Percentiles rank a stretch among this genome's conserved stretches.
phyloP scores from a whole-genome alignment of 495 filamentous ascomycete genomes.

The Penicillium roqueforti region DNA sequence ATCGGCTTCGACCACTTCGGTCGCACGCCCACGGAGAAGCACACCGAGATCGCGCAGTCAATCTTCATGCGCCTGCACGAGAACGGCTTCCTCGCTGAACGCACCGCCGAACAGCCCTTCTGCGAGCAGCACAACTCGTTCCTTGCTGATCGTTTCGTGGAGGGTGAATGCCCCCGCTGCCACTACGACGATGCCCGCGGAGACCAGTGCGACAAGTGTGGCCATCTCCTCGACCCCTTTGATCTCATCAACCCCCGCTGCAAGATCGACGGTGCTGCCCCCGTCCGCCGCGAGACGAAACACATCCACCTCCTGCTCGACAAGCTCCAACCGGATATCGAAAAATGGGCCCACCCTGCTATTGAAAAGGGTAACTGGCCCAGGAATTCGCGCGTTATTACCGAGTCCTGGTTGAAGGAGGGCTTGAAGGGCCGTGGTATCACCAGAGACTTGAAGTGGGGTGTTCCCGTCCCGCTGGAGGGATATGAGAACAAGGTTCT shows the following conservation, averaged over 20 bases:
- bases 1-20: conserved; percentile 84
- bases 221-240: conserved; percentile 73
- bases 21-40: conserved; percentile 72
- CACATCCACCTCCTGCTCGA: conserved; percentile 78
- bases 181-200: conserved; percentile 77
- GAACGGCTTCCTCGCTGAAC: conserved; percentile 80
- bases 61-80: conserved; percentile 75
- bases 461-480: conserved; percentile 61
- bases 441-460: conserved; percentile 91
- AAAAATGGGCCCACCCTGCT: conserved; percentile 62
- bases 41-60: conserved; percentile 82
- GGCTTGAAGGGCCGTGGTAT: conserved; percentile 82
- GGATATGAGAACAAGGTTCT: conserved; percentile 79
- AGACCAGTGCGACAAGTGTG: conserved; percentile 86
- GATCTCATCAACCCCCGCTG: conserved; percentile 57
- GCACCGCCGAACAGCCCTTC: conserved; percentile 74
- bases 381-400: conserved; percentile 66
- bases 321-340: conserved; percentile 68
- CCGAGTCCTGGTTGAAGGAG: conserved; percentile 74
- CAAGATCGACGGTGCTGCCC: conserved; percentile 79
- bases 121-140: conserved; percentile 81
- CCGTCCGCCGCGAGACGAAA: conserved; percentile 65
- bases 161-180: conserved; percentile 82
- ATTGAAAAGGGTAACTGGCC: conserved; percentile 67
- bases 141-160: conserved; percentile 89